Conservation (phyloP, 2,329 filamentous ascomycete species). For the Parastagonospora nodorum region DNA sequence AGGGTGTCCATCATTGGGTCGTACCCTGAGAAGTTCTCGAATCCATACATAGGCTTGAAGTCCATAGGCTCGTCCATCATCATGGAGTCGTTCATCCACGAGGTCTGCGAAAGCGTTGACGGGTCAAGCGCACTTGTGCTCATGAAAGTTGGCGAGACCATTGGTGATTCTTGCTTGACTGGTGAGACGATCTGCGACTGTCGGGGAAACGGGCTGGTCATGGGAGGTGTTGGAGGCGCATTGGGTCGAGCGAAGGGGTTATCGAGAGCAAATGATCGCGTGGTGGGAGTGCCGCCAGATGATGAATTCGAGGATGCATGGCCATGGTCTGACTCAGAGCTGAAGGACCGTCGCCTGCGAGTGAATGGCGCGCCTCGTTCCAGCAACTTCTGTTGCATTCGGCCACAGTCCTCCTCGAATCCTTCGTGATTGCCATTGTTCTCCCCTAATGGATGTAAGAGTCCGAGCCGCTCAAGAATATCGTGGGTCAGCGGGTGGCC, state of each 20-base stretch:
- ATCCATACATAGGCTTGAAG: constrained; percentile 42
- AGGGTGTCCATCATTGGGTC: constrained; percentile 44
- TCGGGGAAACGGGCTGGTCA: constrained; percentile 45
- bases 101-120: constrained; percentile 31
- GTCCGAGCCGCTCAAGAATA: constrained; percentile 63
- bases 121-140: constrained; percentile 36
- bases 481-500: constrained; percentile 66
- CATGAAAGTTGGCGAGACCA: constrained; percentile 39
- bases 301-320: constrained; percentile 48
- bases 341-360: constrained; percentile 60
- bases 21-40: constrained; percentile 37
- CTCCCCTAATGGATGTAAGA: constrained; percentile 59
- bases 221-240: constrained; percentile 45
- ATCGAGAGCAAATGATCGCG: constrained; percentile 36
- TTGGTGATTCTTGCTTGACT: constrained; percentile 37
- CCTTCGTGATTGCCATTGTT: constrained; percentile 51
- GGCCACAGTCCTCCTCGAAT: constrained; percentile 64
- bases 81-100: constrained; percentile 41
- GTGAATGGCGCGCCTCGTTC: constrained; percentile 58
- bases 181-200: constrained; percentile 39
- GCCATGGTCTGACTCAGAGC: constrained; percentile 62
- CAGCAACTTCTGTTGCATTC: constrained; percentile 61
- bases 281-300: constrained; percentile 45
- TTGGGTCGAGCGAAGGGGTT: constrained; percentile 39
- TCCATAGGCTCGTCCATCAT: constrained; percentile 45